These are phyloP conservation scores for Pichia sp. DNA, from an alignment of 1,139 yeast genomes.

Conservation along the genomic window DNA sequence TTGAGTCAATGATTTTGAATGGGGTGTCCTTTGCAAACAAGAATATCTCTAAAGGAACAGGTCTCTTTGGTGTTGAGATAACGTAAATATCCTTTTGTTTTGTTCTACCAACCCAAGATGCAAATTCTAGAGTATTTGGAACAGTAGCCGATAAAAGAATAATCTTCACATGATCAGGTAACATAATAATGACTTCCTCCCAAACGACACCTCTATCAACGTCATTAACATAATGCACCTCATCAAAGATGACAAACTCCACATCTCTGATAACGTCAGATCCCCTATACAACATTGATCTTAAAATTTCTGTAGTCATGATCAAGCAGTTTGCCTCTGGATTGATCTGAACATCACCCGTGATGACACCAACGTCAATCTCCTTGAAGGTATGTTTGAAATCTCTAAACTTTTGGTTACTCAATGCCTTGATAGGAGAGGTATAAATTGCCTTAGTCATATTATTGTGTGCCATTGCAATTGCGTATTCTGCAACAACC, in stretches of 20 bases:
- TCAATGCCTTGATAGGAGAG: conserved; percentile 57
- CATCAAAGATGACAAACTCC: conserved; percentile 94
- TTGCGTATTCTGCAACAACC: conserved; percentile 96
- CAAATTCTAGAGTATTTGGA: conserved; percentile 97
- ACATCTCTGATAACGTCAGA: conserved; percentile 95
- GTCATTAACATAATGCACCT: conserved; percentile 94
- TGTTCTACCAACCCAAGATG: conserved; percentile 98
- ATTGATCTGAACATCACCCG: conserved; percentile 97
- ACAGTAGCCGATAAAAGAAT: conserved; percentile 88
- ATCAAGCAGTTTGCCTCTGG: conserved; percentile 96
- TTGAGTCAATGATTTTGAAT: conserved; percentile 67
- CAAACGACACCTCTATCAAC: conserved; percentile 97
- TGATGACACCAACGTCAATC: conserved; percentile 93
- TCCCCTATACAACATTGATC: conserved; percentile 95
- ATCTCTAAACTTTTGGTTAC: conserved; percentile 82
- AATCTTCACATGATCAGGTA: conserved; percentile 82
- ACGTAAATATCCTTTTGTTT: conserved; percentile 94
- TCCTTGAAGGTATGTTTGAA: conserved; percentile 66
- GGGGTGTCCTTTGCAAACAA: conserved; percentile 71
- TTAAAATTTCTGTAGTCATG: conserved; percentile 95
- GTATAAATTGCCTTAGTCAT: conserved; percentile 94
- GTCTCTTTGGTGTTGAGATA: conserved; percentile 91
- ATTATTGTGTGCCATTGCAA: conserved; percentile 86
- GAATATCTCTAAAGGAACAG: conserved; percentile 86
- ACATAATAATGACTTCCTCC: conserved; percentile 95